These are phyloP conservation scores for Mycena galopus DNA, from an alignment of 768 basidiomycete species.

Conservation along the genomic window DNA sequence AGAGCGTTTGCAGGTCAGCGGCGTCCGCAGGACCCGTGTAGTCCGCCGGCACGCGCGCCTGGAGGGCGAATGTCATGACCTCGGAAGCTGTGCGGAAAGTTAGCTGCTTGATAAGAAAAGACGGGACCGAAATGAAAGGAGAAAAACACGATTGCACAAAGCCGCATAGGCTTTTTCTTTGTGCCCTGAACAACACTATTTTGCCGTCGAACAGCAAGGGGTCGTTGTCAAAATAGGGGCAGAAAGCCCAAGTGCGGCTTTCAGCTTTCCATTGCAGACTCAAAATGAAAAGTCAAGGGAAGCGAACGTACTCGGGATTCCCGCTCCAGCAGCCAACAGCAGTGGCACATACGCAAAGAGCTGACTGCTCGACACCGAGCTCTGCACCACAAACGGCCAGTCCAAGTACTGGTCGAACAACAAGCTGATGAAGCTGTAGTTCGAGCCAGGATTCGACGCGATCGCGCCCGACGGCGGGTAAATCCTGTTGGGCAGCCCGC, in stretches of 20 bases:
- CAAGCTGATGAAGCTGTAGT: conserved; percentile 69
- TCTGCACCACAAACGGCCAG: conserved; percentile 78
- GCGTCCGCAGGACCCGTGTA: conserved; percentile 66
- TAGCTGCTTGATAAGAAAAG: conserved; percentile 2
- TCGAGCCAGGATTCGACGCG: conserved; percentile 22
- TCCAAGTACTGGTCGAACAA: conserved; percentile 70
- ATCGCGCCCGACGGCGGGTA: conserved; percentile 52
- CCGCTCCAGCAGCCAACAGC: conserved; percentile 50
- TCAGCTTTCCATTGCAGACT: too few species aligned
- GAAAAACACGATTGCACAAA: too few species aligned
- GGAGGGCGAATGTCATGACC: conserved; percentile 66
- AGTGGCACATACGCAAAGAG: conserved; percentile 80
- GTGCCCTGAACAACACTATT: too few species aligned
- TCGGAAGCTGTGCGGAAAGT: conserved; percentile 42
- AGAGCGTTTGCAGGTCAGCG: conserved; percentile 73
- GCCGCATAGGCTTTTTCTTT: too few species aligned
- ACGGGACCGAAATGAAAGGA: too few species aligned
- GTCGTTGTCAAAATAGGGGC: too few species aligned
- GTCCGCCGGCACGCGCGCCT: conserved; percentile 74
- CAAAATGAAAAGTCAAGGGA: conserved; percentile 27
- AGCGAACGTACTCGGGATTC: conserved; percentile 45
- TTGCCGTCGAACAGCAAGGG: too few species aligned
- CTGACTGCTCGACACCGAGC: conserved; percentile 73
- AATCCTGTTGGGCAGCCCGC: conserved; percentile 72
- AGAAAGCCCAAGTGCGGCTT: too few species aligned